Evolutionary conservation across 2,329 filamentous ascomycete genomes (phyloP).

Genomic region (Ustilaginoidea virens): DNA sequence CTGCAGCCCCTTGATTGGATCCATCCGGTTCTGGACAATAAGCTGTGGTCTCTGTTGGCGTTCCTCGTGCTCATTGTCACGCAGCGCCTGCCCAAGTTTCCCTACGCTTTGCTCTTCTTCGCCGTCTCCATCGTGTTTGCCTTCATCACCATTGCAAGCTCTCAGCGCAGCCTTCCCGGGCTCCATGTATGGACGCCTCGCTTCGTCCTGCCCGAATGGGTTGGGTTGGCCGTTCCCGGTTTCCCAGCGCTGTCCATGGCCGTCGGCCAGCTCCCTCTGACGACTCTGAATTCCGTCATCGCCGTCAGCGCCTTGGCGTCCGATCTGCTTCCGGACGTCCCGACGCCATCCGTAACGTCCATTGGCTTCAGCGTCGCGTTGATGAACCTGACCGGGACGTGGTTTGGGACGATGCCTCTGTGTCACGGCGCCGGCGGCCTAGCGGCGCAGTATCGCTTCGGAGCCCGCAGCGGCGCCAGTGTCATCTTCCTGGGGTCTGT

Average conservation of each 20-base stretch:
- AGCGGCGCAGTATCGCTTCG: conserved; percentile 83
- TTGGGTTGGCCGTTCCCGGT: conserved; percentile 11
- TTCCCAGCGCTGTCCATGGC: conserved; percentile 39
- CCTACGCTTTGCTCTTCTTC: conserved; percentile 66
- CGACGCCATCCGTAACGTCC: conserved; percentile 54
- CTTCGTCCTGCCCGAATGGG: conserved; percentile 21
- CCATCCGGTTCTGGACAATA: conserved; percentile 57
- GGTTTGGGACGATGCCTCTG: conserved; percentile 90
- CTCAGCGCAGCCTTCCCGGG: conserved; percentile 26
- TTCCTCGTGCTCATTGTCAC: conserved; percentile 58
- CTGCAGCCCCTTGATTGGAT: conserved; percentile 56
- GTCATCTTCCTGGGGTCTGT: conserved; percentile 63
- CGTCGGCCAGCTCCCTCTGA: conserved; percentile 77
- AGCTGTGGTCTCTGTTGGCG: conserved; percentile 58
- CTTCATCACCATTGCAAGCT: conserved; percentile 19
- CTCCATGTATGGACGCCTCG: conserved; percentile 46
- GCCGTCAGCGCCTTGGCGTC: conserved; percentile 67
- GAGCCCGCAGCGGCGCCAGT: conserved; percentile 73
- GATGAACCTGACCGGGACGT: conserved; percentile 77
- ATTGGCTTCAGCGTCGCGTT: conserved; percentile 67
- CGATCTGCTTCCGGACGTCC: conserved; percentile 58
- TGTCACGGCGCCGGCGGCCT: conserved; percentile 88
- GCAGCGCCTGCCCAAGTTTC: conserved; percentile 49
- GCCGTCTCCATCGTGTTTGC: conserved; percentile 53
- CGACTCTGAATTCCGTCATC: conserved; percentile 82